Evolutionary conservation across 2,329 filamentous ascomycete genomes (phyloP), one percentile per base, ranked within the genome.

Genomic region (Epichloe brachyelytri): DNA sequence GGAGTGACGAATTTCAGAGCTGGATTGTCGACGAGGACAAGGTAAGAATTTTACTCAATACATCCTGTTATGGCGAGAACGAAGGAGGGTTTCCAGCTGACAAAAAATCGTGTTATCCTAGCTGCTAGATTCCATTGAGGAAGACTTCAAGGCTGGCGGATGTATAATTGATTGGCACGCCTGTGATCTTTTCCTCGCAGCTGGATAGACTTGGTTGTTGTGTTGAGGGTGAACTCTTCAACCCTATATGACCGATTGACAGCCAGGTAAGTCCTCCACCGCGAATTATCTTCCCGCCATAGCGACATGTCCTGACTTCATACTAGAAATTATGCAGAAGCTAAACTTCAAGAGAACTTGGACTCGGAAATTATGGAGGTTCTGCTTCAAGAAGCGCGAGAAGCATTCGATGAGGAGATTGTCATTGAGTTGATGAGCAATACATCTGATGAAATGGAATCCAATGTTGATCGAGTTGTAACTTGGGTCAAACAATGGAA

Each of bases 361-460:
- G 93, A 98, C 67, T 86, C 88, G 33, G 93, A 98, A 71, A 97
- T 98, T 63, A 97, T 98, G 83, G 86, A 95, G 63, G 88, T 97
- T 26, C 72, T 98, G 51, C 73, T 95, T 19, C 85, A 95, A 58
- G 93, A 98, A 71, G 93, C 93, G 34, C 76, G 82, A 54, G 90
- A 95, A 56, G 80, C 85, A 11, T 98, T 91, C 62, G 86, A 88
- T 50, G 80, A 86, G 66, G 82, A 93, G 63, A 87, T 95, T 58
- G 85, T 98, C 38, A 86, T 97, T 26, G 89, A 95, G 68, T 71
- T 98, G 62, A 80, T 74, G 62, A 97, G 91, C 68, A 85, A 95
- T 64, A 78, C 78, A 50, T 76, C 82, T 2, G 85, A 90, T 48
- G 87, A 96, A 67, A 85, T 98, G 66, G 91, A 98, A 60, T 78